Conservation (phyloP, 1,139 yeast species). For the Protomyces gravidus region DNA sequence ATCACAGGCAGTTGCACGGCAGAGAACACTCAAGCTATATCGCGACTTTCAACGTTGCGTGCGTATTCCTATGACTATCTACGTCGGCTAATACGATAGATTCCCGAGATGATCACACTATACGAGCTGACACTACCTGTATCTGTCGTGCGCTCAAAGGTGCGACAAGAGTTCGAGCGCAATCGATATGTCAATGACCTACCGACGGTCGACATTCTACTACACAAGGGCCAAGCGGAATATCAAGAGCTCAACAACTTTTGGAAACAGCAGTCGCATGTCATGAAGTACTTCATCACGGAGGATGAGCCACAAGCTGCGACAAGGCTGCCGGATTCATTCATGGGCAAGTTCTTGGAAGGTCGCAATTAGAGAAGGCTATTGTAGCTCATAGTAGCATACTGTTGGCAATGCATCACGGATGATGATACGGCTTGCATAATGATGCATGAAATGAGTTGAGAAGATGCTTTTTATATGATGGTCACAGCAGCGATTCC, state of each 20-base stretch:
- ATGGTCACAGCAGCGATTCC: too few relatives aligned
- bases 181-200: slow-evolving; percentile 68
- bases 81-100: slow-evolving; percentile 22
- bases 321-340: slow-evolving; percentile 10
- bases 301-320: slow-evolving; percentile 27
- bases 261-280: slow-evolving; percentile 89
- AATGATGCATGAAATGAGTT: too few relatives aligned
- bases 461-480: too few relatives aligned
- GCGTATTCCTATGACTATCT: slow-evolving; percentile 43
- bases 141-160: slow-evolving; percentile 73
- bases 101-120: slow-evolving; percentile 38
- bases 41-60: slow-evolving; percentile 40
- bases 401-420: too few relatives aligned
- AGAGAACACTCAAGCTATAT: slow-evolving; percentile 42
- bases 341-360: slow-evolving; percentile 25
- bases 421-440: too few relatives aligned
- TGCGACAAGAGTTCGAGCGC: slow-evolving; percentile 86
- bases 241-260: slow-evolving; percentile 78
- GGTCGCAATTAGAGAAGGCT: slow-evolving; percentile 8
- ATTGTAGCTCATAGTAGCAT: too few relatives aligned
- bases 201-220: slow-evolving; percentile 61
- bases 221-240: slow-evolving; percentile 78
- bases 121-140: slow-evolving; percentile 81
- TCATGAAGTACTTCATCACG: slow-evolving; percentile 48
- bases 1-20: slow-evolving; percentile 55